Evolutionary conservation across 108 stramenopile species (phyloP), one percentile per base, ranked within the genome.

Genomic region (Discostella pseudostelligera): DNA sequence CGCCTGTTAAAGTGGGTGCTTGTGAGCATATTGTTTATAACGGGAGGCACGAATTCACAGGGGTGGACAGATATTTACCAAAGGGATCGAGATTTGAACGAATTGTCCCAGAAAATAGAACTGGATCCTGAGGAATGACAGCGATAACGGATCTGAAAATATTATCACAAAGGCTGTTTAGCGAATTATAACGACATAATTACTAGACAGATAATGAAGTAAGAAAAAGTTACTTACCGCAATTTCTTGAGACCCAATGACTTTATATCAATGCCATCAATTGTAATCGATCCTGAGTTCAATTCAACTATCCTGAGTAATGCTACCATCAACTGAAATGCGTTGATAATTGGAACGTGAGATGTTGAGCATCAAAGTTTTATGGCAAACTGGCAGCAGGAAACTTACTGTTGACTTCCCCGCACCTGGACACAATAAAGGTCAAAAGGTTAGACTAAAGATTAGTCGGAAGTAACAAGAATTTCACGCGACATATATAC

Each of bases 91-190:
- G 78, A 76, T 99, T 98, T 39, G 87, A 58, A 26, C 93, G 78
- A 47, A 98, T 79, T 12, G 92, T 85, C 19, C 97, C 97, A 26
- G 81, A 80, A 59, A 98, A 99, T 39, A 99, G 68, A 11, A 96
- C 93, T 8, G 97, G 97, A 49, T 96, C 93, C 76, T 98, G 98
- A 0, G 98, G 98, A 46, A 99, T 95, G 8, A 99, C 92, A 13
- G 93, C 85, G 26, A 99, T 81, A 24, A 81, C 76, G 8, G 79
- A 70, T 48, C 97, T 16, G 76, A 5, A 32, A 32, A 32, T 32
- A 32, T 32, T 32, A 32, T 32, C 32, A 32, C 32, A 5, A 4
- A 5, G 32, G n/a, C n/a, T n/a, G n/a, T n/a, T n/a, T n/a, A n/a
- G n/a, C n/a, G n/a, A n/a, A n/a, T n/a, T n/a, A n/a, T n/a, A n/a